Evolutionary conservation across 2,329 filamentous ascomycete genomes (phyloP).

Genomic region (Zymoseptoria ardabiliae): DNA sequence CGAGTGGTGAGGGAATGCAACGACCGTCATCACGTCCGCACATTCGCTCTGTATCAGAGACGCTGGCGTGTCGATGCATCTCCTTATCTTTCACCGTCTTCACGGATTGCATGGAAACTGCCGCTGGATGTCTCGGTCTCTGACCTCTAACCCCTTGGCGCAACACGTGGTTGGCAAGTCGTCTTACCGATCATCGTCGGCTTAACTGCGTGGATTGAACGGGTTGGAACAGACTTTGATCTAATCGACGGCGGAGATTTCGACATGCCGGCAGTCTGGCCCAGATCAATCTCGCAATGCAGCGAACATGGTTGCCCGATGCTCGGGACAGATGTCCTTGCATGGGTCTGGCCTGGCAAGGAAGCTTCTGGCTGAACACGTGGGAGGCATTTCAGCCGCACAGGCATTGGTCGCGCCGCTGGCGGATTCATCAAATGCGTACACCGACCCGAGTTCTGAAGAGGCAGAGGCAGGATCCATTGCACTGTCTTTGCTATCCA

Average conservation of each 20-base stretch:
- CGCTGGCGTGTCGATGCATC: background rate
- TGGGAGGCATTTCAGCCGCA: background rate
- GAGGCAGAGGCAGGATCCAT: background rate
- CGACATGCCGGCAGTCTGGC: background rate
- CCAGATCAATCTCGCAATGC: background rate
- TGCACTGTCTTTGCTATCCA: background rate
- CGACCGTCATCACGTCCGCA: background rate
- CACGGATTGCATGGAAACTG: background rate
- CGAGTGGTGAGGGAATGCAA: constrained; percentile 20
- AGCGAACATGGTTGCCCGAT: background rate
- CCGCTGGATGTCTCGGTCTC: background rate
- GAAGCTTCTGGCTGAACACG: background rate
- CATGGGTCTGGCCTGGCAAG: background rate
- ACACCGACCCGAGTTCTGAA: background rate
- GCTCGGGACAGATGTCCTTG: background rate
- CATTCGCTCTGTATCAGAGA: background rate
- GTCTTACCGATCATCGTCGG: background rate
- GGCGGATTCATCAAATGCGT: too few relatives aligned
- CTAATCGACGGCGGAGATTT: background rate
- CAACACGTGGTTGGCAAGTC: background rate
- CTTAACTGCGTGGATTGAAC: background rate
- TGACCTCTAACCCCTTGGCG: background rate
- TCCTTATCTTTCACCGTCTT: background rate
- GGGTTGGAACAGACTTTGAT: background rate
- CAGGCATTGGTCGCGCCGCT: too few relatives aligned